These are phyloP conservation scores for Apiotrichum montevideense DNA, from an alignment of 1,284 basidiomycete genomes.

Conservation along the genomic window DNA sequence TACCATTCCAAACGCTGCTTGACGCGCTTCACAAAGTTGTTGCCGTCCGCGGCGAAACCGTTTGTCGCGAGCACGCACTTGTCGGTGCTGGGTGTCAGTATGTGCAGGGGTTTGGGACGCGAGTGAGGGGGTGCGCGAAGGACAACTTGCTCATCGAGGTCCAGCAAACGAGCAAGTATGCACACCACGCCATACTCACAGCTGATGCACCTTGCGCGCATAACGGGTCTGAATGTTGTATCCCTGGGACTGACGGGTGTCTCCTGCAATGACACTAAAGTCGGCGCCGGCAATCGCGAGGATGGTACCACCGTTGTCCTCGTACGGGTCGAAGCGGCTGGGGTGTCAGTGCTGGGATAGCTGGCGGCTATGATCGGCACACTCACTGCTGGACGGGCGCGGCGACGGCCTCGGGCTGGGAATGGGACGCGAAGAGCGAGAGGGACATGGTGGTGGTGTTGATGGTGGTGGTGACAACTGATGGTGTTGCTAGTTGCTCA, in stretches of 20 bases:
- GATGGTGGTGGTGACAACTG: neutral
- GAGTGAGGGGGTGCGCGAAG: no score
- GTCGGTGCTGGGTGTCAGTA: conserved; percentile 61
- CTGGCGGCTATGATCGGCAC: neutral
- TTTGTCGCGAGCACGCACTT: conserved; percentile 86
- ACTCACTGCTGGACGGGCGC: conserved; percentile 42
- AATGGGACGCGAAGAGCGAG: conserved; percentile 32
- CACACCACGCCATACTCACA: conserved; percentile 33
- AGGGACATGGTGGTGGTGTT: conserved; percentile 31
- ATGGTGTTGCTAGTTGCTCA: neutral
- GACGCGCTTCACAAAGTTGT: conserved; percentile 91
- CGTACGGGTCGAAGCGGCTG: conserved; percentile 71
- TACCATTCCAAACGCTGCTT: conserved; percentile 96
- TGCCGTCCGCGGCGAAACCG: conserved; percentile 90
- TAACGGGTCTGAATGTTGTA: conserved; percentile 93
- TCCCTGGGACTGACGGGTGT: conserved; percentile 89
- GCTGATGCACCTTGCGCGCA: conserved; percentile 59
- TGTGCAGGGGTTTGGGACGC: no score
- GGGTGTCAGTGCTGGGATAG: conserved; percentile 2
- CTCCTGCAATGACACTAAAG: conserved; percentile 87
- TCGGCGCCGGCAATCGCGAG: conserved; percentile 87
- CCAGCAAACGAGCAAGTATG: no score
- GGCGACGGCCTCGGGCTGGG: conserved; percentile 18
- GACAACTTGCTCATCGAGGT: no score
- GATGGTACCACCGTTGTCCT: conserved; percentile 87